Base-by-base conservation (phyloP, 2,329 filamentous ascomycete species). In the Arthrobotrys megalospora region DNA sequence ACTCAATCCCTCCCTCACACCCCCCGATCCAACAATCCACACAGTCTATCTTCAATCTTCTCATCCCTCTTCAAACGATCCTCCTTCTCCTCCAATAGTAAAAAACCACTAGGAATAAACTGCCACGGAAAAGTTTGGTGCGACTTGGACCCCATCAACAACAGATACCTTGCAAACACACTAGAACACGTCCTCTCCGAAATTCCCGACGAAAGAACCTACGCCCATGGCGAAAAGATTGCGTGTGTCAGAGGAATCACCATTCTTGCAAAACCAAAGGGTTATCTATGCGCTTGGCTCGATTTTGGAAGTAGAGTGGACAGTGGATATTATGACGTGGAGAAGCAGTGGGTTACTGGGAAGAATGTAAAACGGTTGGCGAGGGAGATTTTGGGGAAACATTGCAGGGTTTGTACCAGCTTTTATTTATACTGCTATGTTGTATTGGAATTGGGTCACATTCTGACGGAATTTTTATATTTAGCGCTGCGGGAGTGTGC, bases 261-360 rank as follows among this genome's bases (percentile, higher is more conserved):
- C 2, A 53, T 10, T 21, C 28, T 63, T 2, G 16, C 36, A 12
- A 14, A 10, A 16, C 5, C 11, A 8, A 19, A 53, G 12, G 58
- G 58, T 3, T 65, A 19, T n/a, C 58, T 77, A 6, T 77, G 72
- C 58, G 72, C 72, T 5, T 77, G 72, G 72, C 14, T 77, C 8
- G 43, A 77, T 19, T 77, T 47, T 41, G 72, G 12, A 1, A 32
- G 24, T 14, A 53, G 63, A 21, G 1, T 10, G 11, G 16, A 32
- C 28, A 50, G 21, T 28, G 24, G 24, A 1, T 10, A 34, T 5
- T 77, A 60, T 14, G 66, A 62, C 45, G 65, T 62, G 8, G 48
- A 24, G 6, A 11, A 10, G 28, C 24, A 4, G 34, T 24, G 41
- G 34, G 16, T 24, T 10, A 52, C 14, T 19, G 72, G 21, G 11